Evolutionary conservation across 306 rosid species (phyloP).

Genomic region (Clitoria ternatea): DNA sequence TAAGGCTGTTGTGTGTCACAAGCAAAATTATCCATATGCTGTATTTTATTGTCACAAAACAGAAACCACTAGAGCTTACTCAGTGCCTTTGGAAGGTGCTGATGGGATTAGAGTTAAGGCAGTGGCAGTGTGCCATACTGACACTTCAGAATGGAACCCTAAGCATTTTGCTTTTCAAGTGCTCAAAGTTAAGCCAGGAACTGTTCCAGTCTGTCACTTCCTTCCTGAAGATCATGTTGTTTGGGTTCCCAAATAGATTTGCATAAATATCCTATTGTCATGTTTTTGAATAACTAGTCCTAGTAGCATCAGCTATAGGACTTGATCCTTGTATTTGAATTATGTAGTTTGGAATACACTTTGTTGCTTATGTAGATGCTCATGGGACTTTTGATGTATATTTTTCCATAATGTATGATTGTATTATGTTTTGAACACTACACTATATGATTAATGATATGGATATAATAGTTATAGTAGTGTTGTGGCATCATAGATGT

Average conservation of each 20-base stretch:
- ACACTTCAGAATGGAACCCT: constrained; percentile 80
- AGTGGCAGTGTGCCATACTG: constrained; percentile 67
- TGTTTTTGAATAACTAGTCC: background rate
- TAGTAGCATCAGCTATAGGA: background rate
- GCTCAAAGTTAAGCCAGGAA: constrained; percentile 77
- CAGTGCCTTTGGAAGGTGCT: constrained; percentile 50
- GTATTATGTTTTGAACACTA: background rate
- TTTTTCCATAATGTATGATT: background rate
- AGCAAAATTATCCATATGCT: constrained; percentile 62
- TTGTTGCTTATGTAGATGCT: background rate
- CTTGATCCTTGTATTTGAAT: background rate
- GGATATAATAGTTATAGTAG: background rate
- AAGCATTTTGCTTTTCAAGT: constrained; percentile 78
- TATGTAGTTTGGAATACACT: background rate
- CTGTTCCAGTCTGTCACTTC: constrained; percentile 74
- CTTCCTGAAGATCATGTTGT: constrained; percentile 81
- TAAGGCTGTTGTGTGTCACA: constrained; percentile 66
- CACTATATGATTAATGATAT: background rate
- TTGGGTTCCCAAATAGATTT: constrained; percentile 54
- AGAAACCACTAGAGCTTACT: constrained; percentile 32
- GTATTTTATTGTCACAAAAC: constrained; percentile 76
- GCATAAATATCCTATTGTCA: background rate
- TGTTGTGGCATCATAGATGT: too few relatives aligned
- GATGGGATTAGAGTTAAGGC: constrained; percentile 58
- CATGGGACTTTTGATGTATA: background rate